Conservation (phyloP, 805 yeast genomes). For the Naumovozyma dairenensis region DNA sequence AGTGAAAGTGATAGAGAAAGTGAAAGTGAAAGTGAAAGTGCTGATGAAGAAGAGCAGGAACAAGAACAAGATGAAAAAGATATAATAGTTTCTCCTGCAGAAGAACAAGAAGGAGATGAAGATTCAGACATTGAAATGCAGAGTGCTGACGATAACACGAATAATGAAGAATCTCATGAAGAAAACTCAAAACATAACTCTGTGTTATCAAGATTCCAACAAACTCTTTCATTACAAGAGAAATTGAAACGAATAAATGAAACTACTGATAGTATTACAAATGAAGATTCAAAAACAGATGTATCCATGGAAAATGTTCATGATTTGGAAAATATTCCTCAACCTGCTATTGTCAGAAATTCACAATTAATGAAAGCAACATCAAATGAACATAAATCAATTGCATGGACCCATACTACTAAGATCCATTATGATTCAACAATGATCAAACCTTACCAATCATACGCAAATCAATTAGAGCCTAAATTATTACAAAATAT, state of each 20-base stretch:
- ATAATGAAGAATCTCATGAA: slow-evolving; percentile 5
- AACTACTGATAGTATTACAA: slow-evolving; percentile 13
- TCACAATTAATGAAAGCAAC: slow-evolving; percentile 6
- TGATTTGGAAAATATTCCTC: slow-evolving; percentile 70
- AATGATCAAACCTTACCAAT: slow-evolving; percentile 18
- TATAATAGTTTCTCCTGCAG: slow-evolving; percentile 1
- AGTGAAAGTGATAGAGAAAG: slow-evolving; percentile 6
- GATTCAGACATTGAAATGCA: slow-evolving; percentile 4
- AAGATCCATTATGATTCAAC: slow-evolving; percentile 23
- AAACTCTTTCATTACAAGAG: slow-evolving; percentile 31
- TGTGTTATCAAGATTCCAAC: slow-evolving; percentile 44
- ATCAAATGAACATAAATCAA: slow-evolving; percentile 35
- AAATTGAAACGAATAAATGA: slow-evolving; percentile 14
- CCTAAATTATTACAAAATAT: slow-evolving; percentile 29
- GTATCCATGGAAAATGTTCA: slow-evolving; percentile 11
- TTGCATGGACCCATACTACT: slow-evolving; percentile 25
- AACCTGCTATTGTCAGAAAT: slow-evolving; percentile 45
- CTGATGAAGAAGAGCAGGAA: slow-evolving; percentile 4
- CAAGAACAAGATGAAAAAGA: slow-evolving; percentile 6
- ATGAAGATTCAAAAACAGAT: slow-evolving; percentile 18
- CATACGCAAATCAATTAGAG: slow-evolving; percentile 12
- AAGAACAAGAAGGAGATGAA: slow-evolving; percentile 2
- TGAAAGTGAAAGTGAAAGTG: slow-evolving; percentile 12
- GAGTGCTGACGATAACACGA: slow-evolving; percentile 1
- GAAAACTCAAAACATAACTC: slow-evolving; percentile 35